phyloP scores from a whole-genome alignment of 2,329 filamentous ascomycete species.

The Trichoderma atrobrunneum region DNA sequence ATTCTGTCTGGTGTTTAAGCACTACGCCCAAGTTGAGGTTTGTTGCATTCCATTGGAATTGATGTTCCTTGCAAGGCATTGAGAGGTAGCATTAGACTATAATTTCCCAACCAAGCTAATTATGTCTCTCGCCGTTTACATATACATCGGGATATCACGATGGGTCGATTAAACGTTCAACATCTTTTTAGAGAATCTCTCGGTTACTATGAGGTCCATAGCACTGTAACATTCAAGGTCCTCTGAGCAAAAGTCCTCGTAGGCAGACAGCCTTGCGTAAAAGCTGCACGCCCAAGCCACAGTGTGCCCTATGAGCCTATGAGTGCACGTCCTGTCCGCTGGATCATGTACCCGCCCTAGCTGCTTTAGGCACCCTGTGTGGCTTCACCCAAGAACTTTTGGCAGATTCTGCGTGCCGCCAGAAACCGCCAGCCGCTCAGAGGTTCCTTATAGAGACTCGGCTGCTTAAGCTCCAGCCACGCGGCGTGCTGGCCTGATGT shows the following conservation, averaged over 20 bases:
- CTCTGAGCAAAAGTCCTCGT: neutral
- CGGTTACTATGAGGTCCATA: neutral
- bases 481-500: constrained; percentile 28
- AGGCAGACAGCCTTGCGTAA: neutral
- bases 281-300: neutral
- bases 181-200: neutral
- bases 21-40: neutral
- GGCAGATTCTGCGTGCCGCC: constrained; percentile 17
- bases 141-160: neutral
- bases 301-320: neutral
- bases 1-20: neutral
- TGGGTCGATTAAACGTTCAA: neutral
- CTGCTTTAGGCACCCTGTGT: constrained; percentile 13
- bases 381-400: constrained; percentile 18
- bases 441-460: constrained; percentile 11
- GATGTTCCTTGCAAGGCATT: neutral
- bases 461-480: constrained; percentile 20
- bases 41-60: neutral
- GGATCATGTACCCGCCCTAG: neutral
- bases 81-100: neutral
- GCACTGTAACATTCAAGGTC: neutral
- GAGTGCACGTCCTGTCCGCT: neutral
- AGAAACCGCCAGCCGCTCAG: constrained; percentile 14
- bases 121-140: neutral
- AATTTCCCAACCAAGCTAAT: neutral